These are phyloP conservation scores for Cichorium intybus DNA, from an alignment of 140 eudicot genomes.

Conservation along the genomic window DNA sequence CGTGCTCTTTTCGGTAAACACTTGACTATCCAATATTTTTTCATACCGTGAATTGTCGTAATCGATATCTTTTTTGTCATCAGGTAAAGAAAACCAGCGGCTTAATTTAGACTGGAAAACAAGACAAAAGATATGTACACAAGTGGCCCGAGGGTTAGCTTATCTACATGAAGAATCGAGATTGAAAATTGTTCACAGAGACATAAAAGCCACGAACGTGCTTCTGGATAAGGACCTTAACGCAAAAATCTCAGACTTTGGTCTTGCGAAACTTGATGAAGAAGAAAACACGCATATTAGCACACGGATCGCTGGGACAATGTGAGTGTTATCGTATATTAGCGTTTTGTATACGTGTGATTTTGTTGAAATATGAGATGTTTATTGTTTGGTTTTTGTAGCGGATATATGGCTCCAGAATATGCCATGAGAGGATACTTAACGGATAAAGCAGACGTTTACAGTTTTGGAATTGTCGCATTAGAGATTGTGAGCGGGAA, in stretches of 20 bases:
- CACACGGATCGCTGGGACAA: conserved; percentile 89
- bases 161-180: conserved; percentile 91
- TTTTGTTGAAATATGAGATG: not conserved
- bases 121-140: conserved; percentile 72
- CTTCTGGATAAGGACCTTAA: conserved; percentile 88
- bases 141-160: conserved; percentile 80
- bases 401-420: conserved; percentile 98
- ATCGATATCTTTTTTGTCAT: conserved; percentile 8
- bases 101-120: conserved; percentile 68
- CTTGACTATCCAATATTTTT: not conserved
- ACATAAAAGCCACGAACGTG: conserved; percentile 83
- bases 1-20: conserved; percentile 57
- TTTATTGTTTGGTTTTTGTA: conserved; percentile 23
- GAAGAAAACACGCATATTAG: conserved; percentile 92
- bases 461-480: conserved; percentile 81
- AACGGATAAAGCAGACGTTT: conserved; percentile 93
- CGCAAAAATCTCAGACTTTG: conserved; percentile 92
- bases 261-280: conserved; percentile 88
- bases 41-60: not conserved
- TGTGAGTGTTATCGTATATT: conserved; percentile 42
- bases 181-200: conserved; percentile 88
- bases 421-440: conserved; percentile 93
- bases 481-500: conserved; percentile 91
- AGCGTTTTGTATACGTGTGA: not conserved
- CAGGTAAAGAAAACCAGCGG: conserved; percentile 53